A percentile compares a stretch with the other conserved stretches of the same genome.
Conservation (phyloP, 78 protist species). For the Dictyostelium purpureum region DNA sequence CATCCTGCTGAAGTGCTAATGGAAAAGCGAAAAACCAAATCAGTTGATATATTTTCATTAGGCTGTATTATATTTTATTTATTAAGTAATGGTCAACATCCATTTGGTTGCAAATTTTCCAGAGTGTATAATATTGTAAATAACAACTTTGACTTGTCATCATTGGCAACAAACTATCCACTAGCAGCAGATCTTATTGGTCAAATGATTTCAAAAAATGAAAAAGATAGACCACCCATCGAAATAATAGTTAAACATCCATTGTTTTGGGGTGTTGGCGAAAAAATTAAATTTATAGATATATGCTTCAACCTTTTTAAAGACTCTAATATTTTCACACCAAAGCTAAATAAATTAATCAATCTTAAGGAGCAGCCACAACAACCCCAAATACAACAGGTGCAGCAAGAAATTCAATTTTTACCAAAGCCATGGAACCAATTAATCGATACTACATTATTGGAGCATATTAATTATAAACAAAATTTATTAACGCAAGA, state of each 20-base stretch:
- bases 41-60: constrained; percentile 54
- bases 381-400: no score
- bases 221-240: constrained; percentile 22
- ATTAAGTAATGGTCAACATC: constrained; percentile 39
- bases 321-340: not conserved
- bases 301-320: not conserved
- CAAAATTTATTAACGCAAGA: not conserved
- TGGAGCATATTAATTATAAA: not conserved
- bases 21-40: constrained; percentile 53
- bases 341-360: not conserved
- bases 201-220: constrained; percentile 7
- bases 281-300: constrained; percentile 38
- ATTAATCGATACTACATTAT: constrained; percentile 5
- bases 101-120: constrained; percentile 50
- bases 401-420: not conserved
- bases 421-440: constrained; percentile 43
- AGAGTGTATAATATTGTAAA: constrained; percentile 32
- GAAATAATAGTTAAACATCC: not conserved
- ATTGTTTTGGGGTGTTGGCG: constrained; percentile 18
- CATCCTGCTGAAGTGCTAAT: constrained; percentile 59
- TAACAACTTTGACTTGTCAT: not conserved
- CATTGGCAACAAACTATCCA: not conserved
- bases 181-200: not conserved
- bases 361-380: not conserved
- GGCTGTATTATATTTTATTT: constrained; percentile 47